Conservation (phyloP, 768 basidiomycete species). For the Calocybe indica region DNA sequence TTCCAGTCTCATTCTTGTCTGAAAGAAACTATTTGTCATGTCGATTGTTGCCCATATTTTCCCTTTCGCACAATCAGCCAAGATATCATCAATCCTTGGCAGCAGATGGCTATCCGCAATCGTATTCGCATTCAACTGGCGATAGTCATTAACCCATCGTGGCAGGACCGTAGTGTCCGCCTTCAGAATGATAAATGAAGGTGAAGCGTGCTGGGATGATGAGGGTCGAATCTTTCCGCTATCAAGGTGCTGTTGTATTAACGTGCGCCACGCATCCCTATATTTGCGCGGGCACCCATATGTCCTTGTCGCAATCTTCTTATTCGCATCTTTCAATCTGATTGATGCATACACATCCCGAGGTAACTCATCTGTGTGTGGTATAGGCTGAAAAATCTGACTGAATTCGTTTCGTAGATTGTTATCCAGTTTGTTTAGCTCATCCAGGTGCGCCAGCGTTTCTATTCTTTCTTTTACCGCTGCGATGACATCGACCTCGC, state of each 20-base stretch:
- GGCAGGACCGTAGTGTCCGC: constrained; percentile 19
- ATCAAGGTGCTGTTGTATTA: constrained; percentile 27
- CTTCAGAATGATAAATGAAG: constrained; percentile 33
- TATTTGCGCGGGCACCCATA: constrained; percentile 31
- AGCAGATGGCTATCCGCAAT: constrained; percentile 23
- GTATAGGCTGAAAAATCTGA: constrained; percentile 1
- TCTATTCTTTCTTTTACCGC: too few relatives aligned
- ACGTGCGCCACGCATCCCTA: constrained; percentile 20
- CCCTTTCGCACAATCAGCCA: constrained; percentile 26
- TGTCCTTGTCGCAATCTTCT: constrained; percentile 11
- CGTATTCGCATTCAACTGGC: constrained; percentile 23
- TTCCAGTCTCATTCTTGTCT: constrained; percentile 22
- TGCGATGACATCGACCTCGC: too few relatives aligned
- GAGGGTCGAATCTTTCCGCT: constrained; percentile 25
- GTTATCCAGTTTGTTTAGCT: too few relatives aligned
- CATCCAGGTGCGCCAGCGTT: background rate
- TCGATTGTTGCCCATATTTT: constrained; percentile 26
- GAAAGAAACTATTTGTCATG: constrained; percentile 34
- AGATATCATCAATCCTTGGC: constrained; percentile 23
- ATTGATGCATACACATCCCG: constrained; percentile 15
- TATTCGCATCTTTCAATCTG: constrained; percentile 18
- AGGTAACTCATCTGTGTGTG: constrained; percentile 19
- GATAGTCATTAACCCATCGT: constrained; percentile 30
- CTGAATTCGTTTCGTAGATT: too few relatives aligned
- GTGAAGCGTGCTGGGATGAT: constrained; percentile 21